Evolutionary conservation across 176 grass and related monocot genomes (phyloP), one percentile per base, ranked within the genome.

Genomic region (Triticum urartu): DNA sequence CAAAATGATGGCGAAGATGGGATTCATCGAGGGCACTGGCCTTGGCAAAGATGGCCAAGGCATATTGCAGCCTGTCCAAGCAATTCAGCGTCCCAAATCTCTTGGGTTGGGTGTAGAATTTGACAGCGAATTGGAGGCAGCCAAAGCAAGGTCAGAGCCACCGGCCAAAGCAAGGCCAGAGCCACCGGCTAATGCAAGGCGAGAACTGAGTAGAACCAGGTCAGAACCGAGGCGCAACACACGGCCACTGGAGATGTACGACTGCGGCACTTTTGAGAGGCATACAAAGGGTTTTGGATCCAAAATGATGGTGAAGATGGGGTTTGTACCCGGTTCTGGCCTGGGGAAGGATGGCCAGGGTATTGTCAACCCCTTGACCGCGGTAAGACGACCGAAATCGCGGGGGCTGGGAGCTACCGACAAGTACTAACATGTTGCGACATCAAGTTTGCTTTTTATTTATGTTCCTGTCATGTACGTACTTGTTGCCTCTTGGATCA

Each of bases 1-100:
- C 5, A 98, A 89, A 86, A 95, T 98, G 96, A 92, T 98, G 93
- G 93, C 91, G 7, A 98, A 98, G 81, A 95, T 98, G 96, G 96
- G 96, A 68, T 95, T 98, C 24, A 75, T 98, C 0, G 96, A 95
- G 56, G 96, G 96, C 63, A 33, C 39, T 20, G 93, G 96, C 34
- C 82, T 98, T 75, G 96, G 96, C 63, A 98, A 98, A 86, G 88
- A 95, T 54, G 81, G 96, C 71, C 93, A 98, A 73, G 96, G 93
- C 63, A 98, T 95, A 70, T 65, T 89, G 81, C 93, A 90, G 72
- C 91, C 96, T 8, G 92, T 98, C 61, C 84, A 95, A 89, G 86
- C 89, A 3, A 81, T 94, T 56, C 85, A 95, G 50, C 86, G 93
- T 22, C 96, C 96, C 24, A 98, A 95, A 94, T 94, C 96, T 76